Evolutionary conservation across 441 rosid species (phyloP).

Genomic region (Pelargonium fulgidum): DNA sequence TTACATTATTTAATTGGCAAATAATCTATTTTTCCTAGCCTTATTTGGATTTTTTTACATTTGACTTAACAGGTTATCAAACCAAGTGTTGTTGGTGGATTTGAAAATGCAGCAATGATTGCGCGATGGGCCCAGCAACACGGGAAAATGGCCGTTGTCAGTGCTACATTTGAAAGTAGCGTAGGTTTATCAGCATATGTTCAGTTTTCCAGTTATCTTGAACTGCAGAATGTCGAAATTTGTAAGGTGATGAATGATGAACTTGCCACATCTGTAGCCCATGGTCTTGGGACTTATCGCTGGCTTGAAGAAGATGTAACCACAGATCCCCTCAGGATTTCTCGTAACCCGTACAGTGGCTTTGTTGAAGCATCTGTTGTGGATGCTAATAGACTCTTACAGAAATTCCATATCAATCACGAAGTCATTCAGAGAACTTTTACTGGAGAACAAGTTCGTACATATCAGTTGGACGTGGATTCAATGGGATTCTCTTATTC

Average conservation of each 20-base stretch:
- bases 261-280: conserved; percentile 48
- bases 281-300: conserved; percentile 87
- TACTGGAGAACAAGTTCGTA: conserved; percentile 37
- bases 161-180: conserved; percentile 88
- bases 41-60: conserved; percentile 18
- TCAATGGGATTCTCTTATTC: conserved; percentile 42
- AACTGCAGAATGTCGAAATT: conserved; percentile 47
- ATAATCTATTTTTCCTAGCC: background rate
- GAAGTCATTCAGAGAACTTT: conserved; percentile 37
- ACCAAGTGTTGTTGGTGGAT: conserved; percentile 90
- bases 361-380: conserved; percentile 55
- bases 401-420: conserved; percentile 51
- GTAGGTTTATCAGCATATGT: conserved; percentile 67
- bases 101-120: conserved; percentile 70
- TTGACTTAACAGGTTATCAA: conserved; percentile 59
- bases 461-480: conserved; percentile 41
- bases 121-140: conserved; percentile 83
- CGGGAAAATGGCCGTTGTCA: conserved; percentile 85
- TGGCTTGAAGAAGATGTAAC: conserved; percentile 86
- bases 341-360: conserved; percentile 40
- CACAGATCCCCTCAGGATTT: conserved; percentile 45
- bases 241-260: conserved; percentile 33
- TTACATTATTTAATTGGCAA: background rate
- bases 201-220: conserved; percentile 63
- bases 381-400: conserved; percentile 46